Base-by-base conservation (phyloP, 2,329 filamentous ascomycete genomes). In the Cercospora janseana region DNA sequence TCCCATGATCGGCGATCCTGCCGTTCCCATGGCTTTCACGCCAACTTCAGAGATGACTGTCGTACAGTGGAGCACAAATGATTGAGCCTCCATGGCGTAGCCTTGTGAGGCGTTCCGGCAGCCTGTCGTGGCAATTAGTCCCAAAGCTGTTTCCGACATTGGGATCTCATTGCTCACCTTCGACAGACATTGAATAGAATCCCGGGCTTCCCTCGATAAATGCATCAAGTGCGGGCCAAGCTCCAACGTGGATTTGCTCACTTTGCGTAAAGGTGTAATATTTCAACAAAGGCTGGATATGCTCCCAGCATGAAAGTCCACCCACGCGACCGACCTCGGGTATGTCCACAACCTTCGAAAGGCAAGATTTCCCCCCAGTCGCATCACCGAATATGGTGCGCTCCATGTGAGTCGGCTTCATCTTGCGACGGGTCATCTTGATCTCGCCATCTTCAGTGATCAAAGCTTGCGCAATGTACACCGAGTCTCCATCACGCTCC, bases 31-130 rank as follows among this genome's bases (percentile, higher is more conserved):
- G 2, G 51, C 45, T 3, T 74, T 59, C 9, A 78, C 70, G 0
- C 73, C 79, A 10, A 68, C 60, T 5, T 74, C 57, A 0, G 68
- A 71, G 42, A 79, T 68, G 2, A 82, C 69, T 0, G 72, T 63
- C 0, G 78, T 79, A 40, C 67, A 67, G 55, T 80, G 77, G 3
- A 82, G 70, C 1, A 83, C 80, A 52, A 77, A 83, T 0, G 75
- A 64, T 6, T 70, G 69, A 1, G 76, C 73, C 60, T 84, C 81
- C 6, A 83, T 74, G 1, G 80, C 79, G 56, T 82, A 81, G 0
- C 74, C 72, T 52, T 76, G 76, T 0, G 77, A 75, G 1, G 80
- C 66, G 35, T 60, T 71, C 23, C 70, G 70, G 49, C 70, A 73
- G 4, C 71, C 70, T 65, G 31, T n/a, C n/a, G n/a, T n/a, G n/a